These are phyloP conservation scores for Danielozyma ontarioensis DNA, from an alignment of 805 yeast genomes.

Conservation along the genomic window DNA sequence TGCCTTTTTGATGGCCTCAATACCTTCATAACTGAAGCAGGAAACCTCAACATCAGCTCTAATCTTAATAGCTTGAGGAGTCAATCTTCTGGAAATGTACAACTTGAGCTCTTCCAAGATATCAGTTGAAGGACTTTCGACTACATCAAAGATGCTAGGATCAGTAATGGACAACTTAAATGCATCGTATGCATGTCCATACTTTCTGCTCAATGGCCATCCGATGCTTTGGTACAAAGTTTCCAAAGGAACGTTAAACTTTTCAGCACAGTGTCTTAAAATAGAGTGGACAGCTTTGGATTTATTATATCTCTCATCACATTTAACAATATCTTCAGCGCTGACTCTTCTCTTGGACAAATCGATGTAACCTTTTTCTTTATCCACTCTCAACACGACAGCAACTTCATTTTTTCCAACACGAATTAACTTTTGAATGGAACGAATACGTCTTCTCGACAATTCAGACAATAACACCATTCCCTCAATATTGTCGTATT, in stretches of 20 bases:
- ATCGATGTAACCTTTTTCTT: conserved; percentile 97
- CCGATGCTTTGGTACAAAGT: conserved; percentile 82
- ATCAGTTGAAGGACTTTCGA: conserved; percentile 65
- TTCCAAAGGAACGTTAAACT: conserved; percentile 84
- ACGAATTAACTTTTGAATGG: conserved; percentile 94
- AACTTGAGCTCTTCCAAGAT: conserved; percentile 78
- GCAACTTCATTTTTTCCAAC: conserved; percentile 99
- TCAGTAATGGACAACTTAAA: conserved; percentile 95
- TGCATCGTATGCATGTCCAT: conserved; percentile 96
- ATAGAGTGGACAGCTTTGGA: conserved; percentile 98
- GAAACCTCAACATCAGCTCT: conserved; percentile 99
- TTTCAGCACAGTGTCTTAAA: conserved; percentile 96
- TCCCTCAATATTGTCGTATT: conserved; percentile 97
- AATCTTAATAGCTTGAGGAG: conserved; percentile 96
- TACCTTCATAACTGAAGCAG: conserved; percentile 95
- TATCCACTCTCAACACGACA: conserved; percentile 95
- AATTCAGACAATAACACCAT: conserved; percentile 95
- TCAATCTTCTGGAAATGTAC: conserved; percentile 87
- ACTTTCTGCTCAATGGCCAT: conserved; percentile 95
- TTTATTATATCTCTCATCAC: conserved; percentile 96
- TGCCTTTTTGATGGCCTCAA: conserved; percentile 92
- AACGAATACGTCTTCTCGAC: conserved; percentile 97
- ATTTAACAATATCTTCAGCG: conserved; percentile 94
- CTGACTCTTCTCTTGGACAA: conserved; percentile 95
- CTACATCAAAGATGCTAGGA: conserved; percentile 76